phyloP scores from a whole-genome alignment of 2,329 filamentous ascomycete genomes.

The Cercospora zeina region DNA sequence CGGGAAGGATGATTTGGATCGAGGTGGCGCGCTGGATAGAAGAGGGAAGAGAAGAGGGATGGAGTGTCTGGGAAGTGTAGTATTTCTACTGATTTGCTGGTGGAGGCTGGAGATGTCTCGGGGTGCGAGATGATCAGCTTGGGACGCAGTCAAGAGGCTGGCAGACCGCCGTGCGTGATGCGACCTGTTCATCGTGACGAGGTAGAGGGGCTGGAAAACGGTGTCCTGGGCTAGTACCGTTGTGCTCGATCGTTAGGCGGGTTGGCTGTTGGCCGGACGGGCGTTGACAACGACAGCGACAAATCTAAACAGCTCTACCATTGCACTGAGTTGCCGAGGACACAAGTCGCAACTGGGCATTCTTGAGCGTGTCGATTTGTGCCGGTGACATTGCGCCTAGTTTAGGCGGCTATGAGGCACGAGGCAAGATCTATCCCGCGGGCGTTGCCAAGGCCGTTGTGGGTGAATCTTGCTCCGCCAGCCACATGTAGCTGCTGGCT shows the following conservation, averaged over 20 bases:
- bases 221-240: not conserved
- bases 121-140: not conserved
- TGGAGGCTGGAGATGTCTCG: constrained; percentile 5
- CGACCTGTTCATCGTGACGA: not conserved
- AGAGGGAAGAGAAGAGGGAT: constrained; percentile 3
- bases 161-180: not conserved
- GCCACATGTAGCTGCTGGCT: not conserved
- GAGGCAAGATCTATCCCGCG: not conserved
- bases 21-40: constrained; percentile 2
- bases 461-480: not conserved
- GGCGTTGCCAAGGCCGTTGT: constrained; percentile 2
- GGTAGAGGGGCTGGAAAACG: not conserved
- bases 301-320: not conserved
- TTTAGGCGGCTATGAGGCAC: not conserved
- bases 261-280: not conserved
- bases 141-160: not conserved
- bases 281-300: not conserved
- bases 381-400: not conserved
- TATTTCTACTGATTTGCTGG: not conserved
- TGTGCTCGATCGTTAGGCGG: not conserved
- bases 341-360: not conserved
- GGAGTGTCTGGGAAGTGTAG: constrained; percentile 6
- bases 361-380: not conserved
- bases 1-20: not conserved
- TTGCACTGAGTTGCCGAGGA: not conserved